A percentile compares a stretch with the other conserved stretches of the same genome.
phyloP scores from a whole-genome alignment of 2,329 filamentous ascomycete species.

The Aspergillus brunneoviolaceus region DNA sequence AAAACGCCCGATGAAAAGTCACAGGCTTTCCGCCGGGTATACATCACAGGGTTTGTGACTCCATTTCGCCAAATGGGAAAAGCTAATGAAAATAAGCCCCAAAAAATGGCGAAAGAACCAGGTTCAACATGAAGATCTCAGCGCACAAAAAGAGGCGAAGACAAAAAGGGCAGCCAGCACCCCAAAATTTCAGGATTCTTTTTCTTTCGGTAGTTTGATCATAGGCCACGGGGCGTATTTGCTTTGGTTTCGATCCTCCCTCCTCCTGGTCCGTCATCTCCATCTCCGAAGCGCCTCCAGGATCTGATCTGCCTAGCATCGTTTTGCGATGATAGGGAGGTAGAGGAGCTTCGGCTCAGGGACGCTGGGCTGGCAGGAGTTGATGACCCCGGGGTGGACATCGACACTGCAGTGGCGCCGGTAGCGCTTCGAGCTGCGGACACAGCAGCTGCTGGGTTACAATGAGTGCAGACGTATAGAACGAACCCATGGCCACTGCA shows the following conservation, averaged over 20 bases:
- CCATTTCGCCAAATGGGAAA: not conserved
- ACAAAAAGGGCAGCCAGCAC: not conserved
- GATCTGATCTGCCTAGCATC: conserved; percentile 9
- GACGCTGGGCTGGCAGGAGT: conserved; percentile 23
- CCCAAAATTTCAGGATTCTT: not conserved
- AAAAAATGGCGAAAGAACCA: not conserved
- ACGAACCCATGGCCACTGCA: conserved; percentile 34
- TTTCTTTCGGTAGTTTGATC: not conserved
- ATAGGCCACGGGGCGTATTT: conserved; percentile 21
- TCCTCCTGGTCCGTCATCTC: conserved; percentile 18
- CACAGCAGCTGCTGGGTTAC: conserved; percentile 27
- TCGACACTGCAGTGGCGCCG: conserved; percentile 1
- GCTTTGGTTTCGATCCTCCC: conserved; percentile 23
- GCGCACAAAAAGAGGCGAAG: not conserved
- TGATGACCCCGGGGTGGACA: conserved; percentile 18
- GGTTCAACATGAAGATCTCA: not conserved
- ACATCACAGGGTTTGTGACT: not conserved
- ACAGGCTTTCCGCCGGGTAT: not conserved
- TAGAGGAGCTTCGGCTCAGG: conserved; percentile 30
- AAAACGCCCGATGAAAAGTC: not conserved
- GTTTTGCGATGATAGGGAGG: conserved; percentile 24
- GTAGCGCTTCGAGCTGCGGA: conserved; percentile 7
- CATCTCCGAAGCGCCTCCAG: conserved; percentile 18
- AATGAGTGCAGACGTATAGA: conserved; percentile 32
- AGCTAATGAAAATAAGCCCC: not conserved